Conservation (phyloP, 1,139 yeast genomes). For the Geotrichum aggregatum region DNA sequence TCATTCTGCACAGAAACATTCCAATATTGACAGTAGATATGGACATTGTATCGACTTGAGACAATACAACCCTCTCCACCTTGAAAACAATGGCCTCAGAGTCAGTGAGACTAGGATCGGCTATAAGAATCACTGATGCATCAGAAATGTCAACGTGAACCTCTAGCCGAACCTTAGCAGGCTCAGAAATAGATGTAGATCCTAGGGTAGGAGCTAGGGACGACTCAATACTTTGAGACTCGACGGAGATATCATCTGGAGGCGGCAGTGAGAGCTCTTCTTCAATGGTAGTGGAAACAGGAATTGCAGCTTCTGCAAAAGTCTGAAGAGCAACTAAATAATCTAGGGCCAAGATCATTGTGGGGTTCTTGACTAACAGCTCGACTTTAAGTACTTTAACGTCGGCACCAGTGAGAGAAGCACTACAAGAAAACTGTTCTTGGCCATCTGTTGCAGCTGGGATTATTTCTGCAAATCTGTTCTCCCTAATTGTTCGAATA, state of each 20-base stretch:
- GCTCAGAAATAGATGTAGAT: neutral
- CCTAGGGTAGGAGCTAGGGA: neutral
- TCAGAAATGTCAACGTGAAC: conserved; percentile 69
- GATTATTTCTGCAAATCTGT: conserved; percentile 71
- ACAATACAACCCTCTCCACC: conserved; percentile 70
- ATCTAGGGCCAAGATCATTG: conserved; percentile 75
- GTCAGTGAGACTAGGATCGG: conserved; percentile 63
- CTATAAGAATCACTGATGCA: conserved; percentile 72
- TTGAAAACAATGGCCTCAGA: conserved; percentile 89
- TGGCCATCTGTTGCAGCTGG: conserved; percentile 60
- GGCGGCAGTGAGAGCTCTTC: conserved; percentile 10
- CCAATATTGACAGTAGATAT: conserved; percentile 76
- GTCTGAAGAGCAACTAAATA: conserved; percentile 71
- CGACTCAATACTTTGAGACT: conserved; percentile 13
- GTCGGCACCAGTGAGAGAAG: conserved; percentile 26
- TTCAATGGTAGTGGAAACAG: conserved; percentile 21
- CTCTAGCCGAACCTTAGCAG: conserved; percentile 31
- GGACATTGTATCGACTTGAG: conserved; percentile 65
- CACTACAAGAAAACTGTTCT: conserved; percentile 64
- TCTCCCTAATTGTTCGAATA: conserved; percentile 57
- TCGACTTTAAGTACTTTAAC: conserved; percentile 43
- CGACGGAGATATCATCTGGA: conserved; percentile 21
- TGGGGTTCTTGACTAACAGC: conserved; percentile 74
- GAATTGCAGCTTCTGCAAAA: conserved; percentile 50
- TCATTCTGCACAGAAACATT: conserved; percentile 78